Conservation (phyloP, 768 basidiomycete species). For the Tylopilus sp. region DNA sequence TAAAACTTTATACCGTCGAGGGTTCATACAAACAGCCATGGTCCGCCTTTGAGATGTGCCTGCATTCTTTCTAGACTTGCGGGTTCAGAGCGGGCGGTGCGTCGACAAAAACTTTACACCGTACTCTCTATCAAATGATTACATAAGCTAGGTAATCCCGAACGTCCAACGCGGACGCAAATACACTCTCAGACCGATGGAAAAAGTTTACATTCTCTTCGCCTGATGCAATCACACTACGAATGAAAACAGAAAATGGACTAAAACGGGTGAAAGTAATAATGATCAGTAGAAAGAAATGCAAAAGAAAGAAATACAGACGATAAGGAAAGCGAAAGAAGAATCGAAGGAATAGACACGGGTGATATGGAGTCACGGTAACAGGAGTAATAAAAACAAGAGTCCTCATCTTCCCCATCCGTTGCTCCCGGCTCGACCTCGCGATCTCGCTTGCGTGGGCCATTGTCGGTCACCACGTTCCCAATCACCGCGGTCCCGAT, state of each 20-base stretch:
- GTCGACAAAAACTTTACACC: too few relatives aligned
- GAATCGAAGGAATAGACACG: background rate
- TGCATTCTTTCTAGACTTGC: too few relatives aligned
- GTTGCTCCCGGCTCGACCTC: constrained; percentile 35
- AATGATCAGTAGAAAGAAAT: constrained; percentile 28
- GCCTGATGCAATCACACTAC: constrained; percentile 6
- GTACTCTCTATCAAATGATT: too few relatives aligned
- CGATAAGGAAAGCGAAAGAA: background rate
- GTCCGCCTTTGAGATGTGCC: too few relatives aligned
- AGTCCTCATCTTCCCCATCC: constrained; percentile 33
- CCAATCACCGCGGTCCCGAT: constrained; percentile 46
- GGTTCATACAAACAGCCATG: constrained; percentile 8
- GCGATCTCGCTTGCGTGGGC: constrained; percentile 23
- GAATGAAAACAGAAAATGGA: constrained; percentile 6
- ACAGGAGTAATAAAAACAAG: constrained; percentile 8
- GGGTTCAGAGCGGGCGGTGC: too few relatives aligned
- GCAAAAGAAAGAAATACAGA: background rate
- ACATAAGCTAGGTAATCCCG: too few relatives aligned
- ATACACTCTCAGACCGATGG: background rate
- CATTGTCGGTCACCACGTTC: constrained; percentile 42
- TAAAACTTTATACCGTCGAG: constrained; percentile 20
- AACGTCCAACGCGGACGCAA: background rate
- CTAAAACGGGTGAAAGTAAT: constrained; percentile 25
- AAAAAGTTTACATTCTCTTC: constrained; percentile 6
- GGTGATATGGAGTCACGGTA: constrained; percentile 10